Evolutionary conservation across 2,329 filamentous ascomycete species (phyloP).

Genomic region (Ascomycota sp.): DNA sequence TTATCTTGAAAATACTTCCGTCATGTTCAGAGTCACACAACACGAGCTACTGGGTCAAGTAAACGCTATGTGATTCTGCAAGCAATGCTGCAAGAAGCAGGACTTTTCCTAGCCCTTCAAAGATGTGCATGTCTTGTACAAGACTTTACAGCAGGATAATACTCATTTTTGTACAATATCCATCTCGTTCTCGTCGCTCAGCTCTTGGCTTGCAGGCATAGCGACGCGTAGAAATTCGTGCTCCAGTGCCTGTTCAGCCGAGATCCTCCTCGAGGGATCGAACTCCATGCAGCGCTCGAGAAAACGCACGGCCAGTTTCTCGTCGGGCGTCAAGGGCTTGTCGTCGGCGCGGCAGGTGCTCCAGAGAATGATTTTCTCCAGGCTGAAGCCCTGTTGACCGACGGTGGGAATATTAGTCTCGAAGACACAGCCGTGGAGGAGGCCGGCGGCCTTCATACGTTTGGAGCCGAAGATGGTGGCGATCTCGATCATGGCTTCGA

Average conservation of each 20-base stretch:
- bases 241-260: conserved; percentile 50
- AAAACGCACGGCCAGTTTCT: conserved; percentile 54
- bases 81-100: no score
- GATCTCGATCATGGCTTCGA: conserved; percentile 94
- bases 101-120: no score
- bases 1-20: no score
- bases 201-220: conserved; percentile 9
- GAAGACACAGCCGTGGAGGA: conserved; percentile 77
- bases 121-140: no score
- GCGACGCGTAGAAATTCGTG: conserved; percentile 44
- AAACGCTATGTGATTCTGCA: no score
- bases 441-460: conserved; percentile 64
- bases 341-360: conserved; percentile 57
- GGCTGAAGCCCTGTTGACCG: conserved; percentile 61
- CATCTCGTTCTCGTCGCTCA: conserved; percentile 32
- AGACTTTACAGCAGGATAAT: no score
- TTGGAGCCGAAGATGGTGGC: conserved; percentile 78
- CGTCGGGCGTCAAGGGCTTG: conserved; percentile 38
- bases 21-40: no score
- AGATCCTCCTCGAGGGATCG: conserved; percentile 54
- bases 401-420: conserved; percentile 88
- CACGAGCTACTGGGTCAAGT: no score
- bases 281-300: conserved; percentile 54
- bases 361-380: conserved; percentile 92
- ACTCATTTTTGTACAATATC: conserved; percentile 19